phyloP scores from a whole-genome alignment of 202 grass and related monocot species.

The Setaria viridis region DNA sequence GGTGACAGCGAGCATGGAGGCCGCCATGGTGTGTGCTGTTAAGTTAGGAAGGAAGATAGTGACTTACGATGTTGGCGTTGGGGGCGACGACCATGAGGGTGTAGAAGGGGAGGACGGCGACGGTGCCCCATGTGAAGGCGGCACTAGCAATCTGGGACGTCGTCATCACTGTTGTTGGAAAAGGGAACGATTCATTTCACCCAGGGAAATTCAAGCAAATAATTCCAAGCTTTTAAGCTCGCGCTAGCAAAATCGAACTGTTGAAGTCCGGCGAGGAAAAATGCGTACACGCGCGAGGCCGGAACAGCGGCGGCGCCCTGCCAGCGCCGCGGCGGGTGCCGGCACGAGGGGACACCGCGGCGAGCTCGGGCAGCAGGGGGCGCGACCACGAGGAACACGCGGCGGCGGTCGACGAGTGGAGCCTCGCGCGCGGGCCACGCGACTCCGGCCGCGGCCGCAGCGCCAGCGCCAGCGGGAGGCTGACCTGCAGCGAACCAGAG shows the following conservation, averaged over 20 bases:
- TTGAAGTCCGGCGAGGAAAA: neutral
- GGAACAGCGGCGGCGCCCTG: conserved; percentile 48
- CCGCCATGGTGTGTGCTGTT: neutral
- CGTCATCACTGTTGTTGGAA: conserved; percentile 57
- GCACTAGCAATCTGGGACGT: conserved; percentile 80
- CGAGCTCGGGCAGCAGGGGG: conserved; percentile 33
- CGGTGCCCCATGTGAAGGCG: conserved; percentile 87
- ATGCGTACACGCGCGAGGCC: conserved; percentile 49
- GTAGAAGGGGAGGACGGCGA: conserved; percentile 95
- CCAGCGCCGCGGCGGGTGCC: conserved; percentile 6
- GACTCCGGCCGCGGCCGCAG: conserved; percentile 14
- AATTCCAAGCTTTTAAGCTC: too few species aligned
- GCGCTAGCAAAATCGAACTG: neutral
- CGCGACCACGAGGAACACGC: conserved; percentile 24
- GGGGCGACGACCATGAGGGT: conserved; percentile 96
- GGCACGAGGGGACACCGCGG: neutral
- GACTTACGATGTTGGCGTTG: conserved; percentile 76
- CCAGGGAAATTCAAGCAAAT: neutral
- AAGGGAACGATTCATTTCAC: neutral
- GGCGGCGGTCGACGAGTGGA: neutral
- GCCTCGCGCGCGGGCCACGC: neutral
- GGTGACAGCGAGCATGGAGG: neutral
- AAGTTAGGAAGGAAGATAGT: neutral
- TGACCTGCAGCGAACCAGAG: conserved; percentile 10
- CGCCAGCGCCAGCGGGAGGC: neutral